phyloP scores from a whole-genome alignment of 441 rosid genomes.

The Syzygium syzygioides region DNA sequence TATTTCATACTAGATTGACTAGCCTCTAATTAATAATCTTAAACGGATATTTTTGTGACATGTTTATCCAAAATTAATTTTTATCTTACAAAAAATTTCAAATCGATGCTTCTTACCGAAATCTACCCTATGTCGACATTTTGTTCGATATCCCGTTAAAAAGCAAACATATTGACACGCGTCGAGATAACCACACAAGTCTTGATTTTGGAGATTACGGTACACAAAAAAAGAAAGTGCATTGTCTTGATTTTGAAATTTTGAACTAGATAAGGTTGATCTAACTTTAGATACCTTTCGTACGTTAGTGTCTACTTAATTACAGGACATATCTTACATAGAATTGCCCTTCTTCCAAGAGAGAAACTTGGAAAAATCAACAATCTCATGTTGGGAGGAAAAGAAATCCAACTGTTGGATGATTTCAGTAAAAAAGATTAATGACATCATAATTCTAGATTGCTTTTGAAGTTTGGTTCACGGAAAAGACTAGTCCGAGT shows the following conservation, averaged over 20 bases:
- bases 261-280: neutral
- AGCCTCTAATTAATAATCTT: neutral
- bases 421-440: neutral
- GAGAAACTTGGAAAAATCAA: neutral
- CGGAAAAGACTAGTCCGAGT: neutral
- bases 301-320: neutral
- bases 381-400: neutral
- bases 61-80: neutral
- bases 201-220: neutral
- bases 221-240: neutral
- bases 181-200: neutral
- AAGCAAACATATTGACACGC: accelerated
- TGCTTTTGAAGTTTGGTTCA: neutral
- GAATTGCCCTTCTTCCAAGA: neutral
- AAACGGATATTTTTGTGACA: accelerated
- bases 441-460: neutral
- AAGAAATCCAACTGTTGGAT: neutral
- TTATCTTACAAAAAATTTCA: neutral
- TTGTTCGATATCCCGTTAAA: neutral
- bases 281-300: neutral
- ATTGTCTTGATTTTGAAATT: neutral
- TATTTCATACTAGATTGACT: neutral
- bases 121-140: accelerated
- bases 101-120: neutral
- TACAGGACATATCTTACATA: neutral